Conservation (phyloP, 2,329 filamentous ascomycete genomes). For the Fusarium buharicum region DNA sequence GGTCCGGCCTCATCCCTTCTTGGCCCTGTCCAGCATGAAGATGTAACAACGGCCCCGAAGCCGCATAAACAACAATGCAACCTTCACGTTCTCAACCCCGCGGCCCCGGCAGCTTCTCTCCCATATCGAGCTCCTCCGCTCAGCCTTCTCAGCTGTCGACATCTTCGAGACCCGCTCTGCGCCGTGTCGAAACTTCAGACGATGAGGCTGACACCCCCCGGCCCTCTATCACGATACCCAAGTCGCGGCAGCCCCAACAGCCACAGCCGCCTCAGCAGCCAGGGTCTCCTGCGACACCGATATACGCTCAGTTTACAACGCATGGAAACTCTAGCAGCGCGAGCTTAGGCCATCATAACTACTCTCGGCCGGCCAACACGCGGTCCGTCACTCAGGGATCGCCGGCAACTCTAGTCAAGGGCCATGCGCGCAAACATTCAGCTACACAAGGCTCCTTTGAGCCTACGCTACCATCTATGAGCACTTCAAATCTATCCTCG, state of each 20-base stretch:
- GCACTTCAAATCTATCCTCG: constrained; percentile 64
- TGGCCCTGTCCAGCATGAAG: constrained; percentile 47
- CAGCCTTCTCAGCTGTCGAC: constrained; percentile 45
- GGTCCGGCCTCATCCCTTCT: constrained; percentile 12
- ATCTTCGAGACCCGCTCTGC: constrained; percentile 50
- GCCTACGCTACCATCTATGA: constrained; percentile 73
- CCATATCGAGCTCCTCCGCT: constrained; percentile 54
- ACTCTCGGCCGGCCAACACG: constrained; percentile 63
- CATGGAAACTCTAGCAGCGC: constrained; percentile 60
- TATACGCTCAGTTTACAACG: constrained; percentile 60
- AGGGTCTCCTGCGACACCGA: constrained; percentile 55
- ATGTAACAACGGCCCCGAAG: constrained; percentile 54
- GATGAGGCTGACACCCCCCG: constrained; percentile 41
- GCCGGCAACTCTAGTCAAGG: constrained; percentile 50
- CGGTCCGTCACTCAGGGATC: constrained; percentile 47
- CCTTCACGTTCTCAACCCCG: constrained; percentile 58
- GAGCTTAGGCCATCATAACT: constrained; percentile 60
- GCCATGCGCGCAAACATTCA: constrained; percentile 72
- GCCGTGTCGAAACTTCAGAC: constrained; percentile 48
- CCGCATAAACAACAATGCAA: constrained; percentile 57
- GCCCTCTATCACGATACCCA: constrained; percentile 57
- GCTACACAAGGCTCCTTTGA: constrained; percentile 82
- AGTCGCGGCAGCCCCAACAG: constrained; percentile 54
- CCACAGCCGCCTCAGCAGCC: constrained; percentile 41
- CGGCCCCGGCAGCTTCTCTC: constrained; percentile 67